A percentile compares a stretch with the other conserved stretches of the same genome.
Evolutionary conservation across 768 basidiomycete genomes (phyloP).

Genomic region (Amylocystis lapponica): DNA sequence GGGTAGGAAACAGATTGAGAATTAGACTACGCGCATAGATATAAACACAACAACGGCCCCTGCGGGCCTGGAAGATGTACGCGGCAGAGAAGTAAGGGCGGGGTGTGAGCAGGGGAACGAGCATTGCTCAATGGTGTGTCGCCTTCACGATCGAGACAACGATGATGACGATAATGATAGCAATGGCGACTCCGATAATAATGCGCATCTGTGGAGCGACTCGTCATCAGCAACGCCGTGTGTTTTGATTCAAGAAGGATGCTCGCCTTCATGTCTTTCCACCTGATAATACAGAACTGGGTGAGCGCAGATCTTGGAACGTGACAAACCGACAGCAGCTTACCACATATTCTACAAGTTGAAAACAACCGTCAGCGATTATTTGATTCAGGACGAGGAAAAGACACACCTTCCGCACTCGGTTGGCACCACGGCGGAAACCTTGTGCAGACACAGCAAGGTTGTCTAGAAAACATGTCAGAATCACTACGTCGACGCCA

Average conservation of each 20-base stretch:
- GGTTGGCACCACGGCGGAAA: constrained; percentile 94
- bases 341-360: constrained; percentile 80
- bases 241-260: constrained; percentile 16
- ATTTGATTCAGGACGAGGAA: background rate
- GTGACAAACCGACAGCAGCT: constrained; percentile 24
- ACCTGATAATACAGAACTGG: constrained; percentile 42
- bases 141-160: constrained; percentile 93
- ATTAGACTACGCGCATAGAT: constrained; percentile 38
- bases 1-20: constrained; percentile 4
- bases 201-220: constrained; percentile 74
- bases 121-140: constrained; percentile 37
- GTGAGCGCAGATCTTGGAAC: constrained; percentile 1
- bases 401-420: constrained; percentile 85
- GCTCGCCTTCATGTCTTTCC: constrained; percentile 95
- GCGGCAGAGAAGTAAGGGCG: constrained; percentile 12
- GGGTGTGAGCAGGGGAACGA: constrained; percentile 3
- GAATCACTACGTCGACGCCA: background rate
- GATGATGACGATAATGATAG: constrained; percentile 91
- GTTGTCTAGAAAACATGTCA: constrained; percentile 54
- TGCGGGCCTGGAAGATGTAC: constrained; percentile 12
- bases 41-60: constrained; percentile 33
- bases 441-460: constrained; percentile 98
- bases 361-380: background rate
- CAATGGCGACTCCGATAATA: constrained; percentile 88
- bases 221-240: too few relatives aligned